Evolutionary conservation across 208 protist species (phyloP).

Genomic region (Trypanosoma lewisi): DNA sequence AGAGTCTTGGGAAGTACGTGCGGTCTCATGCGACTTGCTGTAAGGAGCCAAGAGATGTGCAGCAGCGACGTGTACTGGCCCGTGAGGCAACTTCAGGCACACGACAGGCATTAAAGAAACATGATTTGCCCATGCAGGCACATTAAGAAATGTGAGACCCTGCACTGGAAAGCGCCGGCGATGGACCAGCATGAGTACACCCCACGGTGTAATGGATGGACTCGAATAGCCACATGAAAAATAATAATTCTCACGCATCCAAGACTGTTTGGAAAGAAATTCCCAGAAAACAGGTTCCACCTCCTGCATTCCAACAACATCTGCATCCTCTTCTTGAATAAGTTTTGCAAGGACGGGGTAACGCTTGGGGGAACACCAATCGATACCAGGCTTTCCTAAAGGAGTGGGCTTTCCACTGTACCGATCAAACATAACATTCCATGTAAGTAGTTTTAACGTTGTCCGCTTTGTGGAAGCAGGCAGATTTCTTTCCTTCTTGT

Average conservation of each 20-base stretch:
- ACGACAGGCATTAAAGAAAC: slow-evolving; percentile 83
- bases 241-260: slow-evolving; percentile 71
- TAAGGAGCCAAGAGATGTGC: slow-evolving; percentile 85
- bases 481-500: neutral
- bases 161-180: slow-evolving; percentile 38
- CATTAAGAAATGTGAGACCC: slow-evolving; percentile 68
- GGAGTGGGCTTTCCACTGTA: slow-evolving; percentile 88
- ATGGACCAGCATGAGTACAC: slow-evolving; percentile 78
- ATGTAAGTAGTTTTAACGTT: slow-evolving; percentile 73
- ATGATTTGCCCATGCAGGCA: slow-evolving; percentile 86
- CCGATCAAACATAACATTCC: slow-evolving; percentile 92
- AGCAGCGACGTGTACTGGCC: slow-evolving; percentile 44
- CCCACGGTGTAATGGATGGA: slow-evolving; percentile 74
- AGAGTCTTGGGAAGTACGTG: slow-evolving; percentile 72
- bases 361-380: slow-evolving; percentile 87
- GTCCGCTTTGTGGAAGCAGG: neutral
- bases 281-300: slow-evolving; percentile 74
- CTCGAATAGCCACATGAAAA: slow-evolving; percentile 62
- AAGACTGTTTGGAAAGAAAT: slow-evolving; percentile 70
- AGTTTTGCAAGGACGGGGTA: slow-evolving; percentile 83
- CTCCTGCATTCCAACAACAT: slow-evolving; percentile 91
- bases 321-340: slow-evolving; percentile 73
- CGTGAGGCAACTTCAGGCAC: slow-evolving; percentile 34
- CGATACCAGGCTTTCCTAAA: slow-evolving; percentile 89
- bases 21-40: slow-evolving; percentile 64